Conservation (phyloP, 2,329 filamentous ascomycete genomes). For the Trichoderma sp. region DNA sequence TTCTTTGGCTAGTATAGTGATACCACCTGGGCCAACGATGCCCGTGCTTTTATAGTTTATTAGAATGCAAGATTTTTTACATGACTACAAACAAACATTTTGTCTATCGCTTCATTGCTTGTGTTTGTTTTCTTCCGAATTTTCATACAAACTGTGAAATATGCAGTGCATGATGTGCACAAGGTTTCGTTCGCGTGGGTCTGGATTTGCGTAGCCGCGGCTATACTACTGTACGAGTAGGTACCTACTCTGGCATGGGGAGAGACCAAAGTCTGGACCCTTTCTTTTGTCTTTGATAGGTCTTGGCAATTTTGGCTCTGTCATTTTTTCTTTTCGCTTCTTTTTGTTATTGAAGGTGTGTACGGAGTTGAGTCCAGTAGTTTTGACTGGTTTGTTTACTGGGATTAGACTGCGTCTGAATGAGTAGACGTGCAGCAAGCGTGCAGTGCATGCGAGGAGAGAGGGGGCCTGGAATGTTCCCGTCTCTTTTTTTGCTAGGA, state of each 20-base stretch:
- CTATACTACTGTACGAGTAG: neutral
- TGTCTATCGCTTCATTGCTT: neutral
- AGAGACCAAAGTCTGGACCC: neutral
- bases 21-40: constrained; percentile 17
- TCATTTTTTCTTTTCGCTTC: neutral
- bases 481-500: neutral
- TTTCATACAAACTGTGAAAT: neutral
- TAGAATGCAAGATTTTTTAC: constrained; percentile 11
- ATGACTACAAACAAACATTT: neutral
- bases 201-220: neutral
- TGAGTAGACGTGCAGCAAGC: neutral
- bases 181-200: neutral
- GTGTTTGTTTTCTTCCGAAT: neutral
- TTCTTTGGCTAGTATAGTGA: constrained; percentile 14
- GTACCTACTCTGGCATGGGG: neutral
- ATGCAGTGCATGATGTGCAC: neutral
- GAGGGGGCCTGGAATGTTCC: neutral
- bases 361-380: neutral
- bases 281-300: neutral
- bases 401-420: neutral
- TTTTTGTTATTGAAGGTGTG: neutral
- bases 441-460: neutral
- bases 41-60: neutral
- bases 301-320: neutral
- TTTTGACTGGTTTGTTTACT: neutral